phyloP scores from a whole-genome alignment of 441 rosid species.

The Gossypium trilobum region DNA sequence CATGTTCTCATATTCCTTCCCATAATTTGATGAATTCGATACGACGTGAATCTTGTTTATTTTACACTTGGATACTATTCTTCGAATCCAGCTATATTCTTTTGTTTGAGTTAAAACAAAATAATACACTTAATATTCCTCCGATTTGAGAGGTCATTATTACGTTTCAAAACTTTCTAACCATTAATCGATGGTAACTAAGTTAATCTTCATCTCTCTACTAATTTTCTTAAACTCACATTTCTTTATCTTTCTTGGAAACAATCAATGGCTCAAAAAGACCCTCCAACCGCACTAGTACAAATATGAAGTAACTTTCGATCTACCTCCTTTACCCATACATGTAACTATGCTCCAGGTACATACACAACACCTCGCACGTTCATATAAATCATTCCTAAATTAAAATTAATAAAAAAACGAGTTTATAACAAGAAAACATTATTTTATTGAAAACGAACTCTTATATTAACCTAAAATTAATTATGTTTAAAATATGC shows the following conservation, averaged over 20 bases:
- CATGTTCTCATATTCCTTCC: not conserved
- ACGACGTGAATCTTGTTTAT: not conserved
- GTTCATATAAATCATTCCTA: not conserved
- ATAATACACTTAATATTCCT: not conserved
- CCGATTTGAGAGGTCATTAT: not conserved
- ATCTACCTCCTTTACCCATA: not conserved
- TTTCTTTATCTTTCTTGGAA: not conserved
- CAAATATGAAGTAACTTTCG: not conserved
- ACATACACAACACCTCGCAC: not conserved
- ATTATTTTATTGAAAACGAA: not conserved
- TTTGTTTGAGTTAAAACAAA: not conserved
- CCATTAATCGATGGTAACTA: no score
- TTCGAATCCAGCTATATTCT: not conserved
- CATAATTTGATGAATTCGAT: not conserved
- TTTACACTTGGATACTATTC: not conserved
- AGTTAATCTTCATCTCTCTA: not conserved
- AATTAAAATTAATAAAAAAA: no score
- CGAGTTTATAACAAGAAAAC: not conserved
- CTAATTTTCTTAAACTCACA: not conserved
- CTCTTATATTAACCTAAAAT: no score
- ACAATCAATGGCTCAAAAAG: not conserved
- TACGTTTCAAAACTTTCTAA: no score
- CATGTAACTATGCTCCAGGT: no score
- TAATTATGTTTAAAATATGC: not conserved
- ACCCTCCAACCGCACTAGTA: not conserved